Percentiles rank a stretch among this genome's conserved stretches.
Evolutionary conservation across 495 filamentous ascomycete genomes (phyloP).

Genomic region (Annulohypoxylon stygium): DNA sequence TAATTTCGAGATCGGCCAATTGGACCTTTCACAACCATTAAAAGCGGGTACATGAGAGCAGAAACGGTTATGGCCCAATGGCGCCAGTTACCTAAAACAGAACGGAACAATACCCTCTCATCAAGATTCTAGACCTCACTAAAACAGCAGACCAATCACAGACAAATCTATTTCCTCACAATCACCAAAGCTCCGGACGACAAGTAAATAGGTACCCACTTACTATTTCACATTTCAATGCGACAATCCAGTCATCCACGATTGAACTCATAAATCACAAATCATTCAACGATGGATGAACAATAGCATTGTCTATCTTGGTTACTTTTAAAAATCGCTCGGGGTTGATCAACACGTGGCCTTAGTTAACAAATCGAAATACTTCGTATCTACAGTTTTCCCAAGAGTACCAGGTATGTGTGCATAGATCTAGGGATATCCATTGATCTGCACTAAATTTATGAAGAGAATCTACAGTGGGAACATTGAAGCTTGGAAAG

Average conservation of each 20-base stretch:
- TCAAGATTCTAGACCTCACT: conserved; percentile 18
- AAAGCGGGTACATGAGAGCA: conserved; percentile 31
- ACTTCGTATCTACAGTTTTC: no score
- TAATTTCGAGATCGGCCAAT: conserved; percentile 47
- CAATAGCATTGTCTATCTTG: background rate
- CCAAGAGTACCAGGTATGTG: no score
- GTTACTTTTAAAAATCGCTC: background rate
- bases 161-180: background rate
- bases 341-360: background rate
- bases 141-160: conserved; percentile 22
- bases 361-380: background rate
- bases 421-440: background rate
- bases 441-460: background rate
- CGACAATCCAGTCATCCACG: background rate
- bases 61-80: conserved; percentile 40
- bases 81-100: conserved; percentile 30
- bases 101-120: conserved; percentile 22
- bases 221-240: conserved; percentile 29
- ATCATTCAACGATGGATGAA: background rate
- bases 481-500: background rate
- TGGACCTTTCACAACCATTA: background rate
- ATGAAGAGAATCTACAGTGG: background rate
- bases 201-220: conserved; percentile 32
- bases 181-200: conserved; percentile 4
- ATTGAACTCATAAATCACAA: background rate